These are phyloP conservation scores for Puccinellia tenuiflora DNA, from an alignment of 176 grass and related monocot species.

Conservation along the genomic window DNA sequence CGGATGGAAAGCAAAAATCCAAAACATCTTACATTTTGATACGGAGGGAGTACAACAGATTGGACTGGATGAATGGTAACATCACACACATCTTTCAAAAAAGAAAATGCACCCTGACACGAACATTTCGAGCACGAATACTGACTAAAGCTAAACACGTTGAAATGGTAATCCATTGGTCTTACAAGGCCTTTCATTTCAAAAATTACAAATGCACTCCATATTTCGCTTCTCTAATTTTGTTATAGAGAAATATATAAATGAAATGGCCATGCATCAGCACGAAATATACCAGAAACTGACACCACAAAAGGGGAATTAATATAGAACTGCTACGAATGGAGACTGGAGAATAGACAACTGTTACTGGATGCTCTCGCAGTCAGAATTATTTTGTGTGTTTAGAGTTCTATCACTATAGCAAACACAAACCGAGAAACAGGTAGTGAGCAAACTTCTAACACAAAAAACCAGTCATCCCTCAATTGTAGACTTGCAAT, in stretches of 20 bases:
- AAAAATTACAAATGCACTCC: not conserved
- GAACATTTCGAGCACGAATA: not conserved
- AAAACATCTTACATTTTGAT: too few species aligned
- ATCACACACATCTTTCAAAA: not conserved
- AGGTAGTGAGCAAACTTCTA: not conserved
- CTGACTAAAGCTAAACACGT: not conserved
- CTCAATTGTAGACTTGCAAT: not conserved
- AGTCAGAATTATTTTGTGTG: constrained; percentile 26
- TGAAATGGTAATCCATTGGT: not conserved
- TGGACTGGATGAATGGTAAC: too few species aligned
- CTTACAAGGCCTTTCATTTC: not conserved
- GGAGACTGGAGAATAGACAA: not conserved
- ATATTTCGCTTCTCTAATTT: not conserved
- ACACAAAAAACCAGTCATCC: constrained; percentile 4
- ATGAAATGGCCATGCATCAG: not conserved
- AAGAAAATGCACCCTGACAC: not conserved
- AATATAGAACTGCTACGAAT: not conserved
- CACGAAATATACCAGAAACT: not conserved
- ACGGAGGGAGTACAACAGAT: too few species aligned
- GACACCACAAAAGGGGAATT: not conserved
- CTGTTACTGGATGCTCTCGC: constrained; percentile 5
- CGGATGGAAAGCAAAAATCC: too few species aligned
- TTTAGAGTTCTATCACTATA: not conserved
- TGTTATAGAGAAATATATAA: not conserved
- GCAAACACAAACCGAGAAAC: constrained; percentile 19